Conservation (phyloP, 225 moss, liverwort and hornwort genomes). For the Takakia lepidozioides region DNA sequence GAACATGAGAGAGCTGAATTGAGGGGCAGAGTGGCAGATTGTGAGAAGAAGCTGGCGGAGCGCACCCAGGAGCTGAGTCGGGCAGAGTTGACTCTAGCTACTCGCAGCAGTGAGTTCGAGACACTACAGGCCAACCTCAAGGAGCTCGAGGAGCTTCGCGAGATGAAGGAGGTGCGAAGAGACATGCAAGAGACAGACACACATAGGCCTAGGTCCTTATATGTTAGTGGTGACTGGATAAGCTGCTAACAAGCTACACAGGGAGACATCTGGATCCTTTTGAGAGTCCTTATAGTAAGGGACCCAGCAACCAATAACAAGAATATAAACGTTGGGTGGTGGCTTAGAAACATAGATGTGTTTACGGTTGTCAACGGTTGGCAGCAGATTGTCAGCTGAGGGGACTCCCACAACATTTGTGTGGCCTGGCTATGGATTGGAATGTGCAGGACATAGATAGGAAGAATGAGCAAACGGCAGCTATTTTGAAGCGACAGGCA, state of each 20-base stretch:
- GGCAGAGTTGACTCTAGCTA: constrained; percentile 52
- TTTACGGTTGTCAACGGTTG: no score
- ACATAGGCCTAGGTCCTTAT: background rate
- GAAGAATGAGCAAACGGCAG: constrained; percentile 88
- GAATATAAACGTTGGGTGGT: no score
- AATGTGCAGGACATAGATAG: constrained; percentile 81
- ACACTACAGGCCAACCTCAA: constrained; percentile 60
- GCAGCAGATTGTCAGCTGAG: no score
- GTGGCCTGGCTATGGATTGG: no score
- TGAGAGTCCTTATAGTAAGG: no score
- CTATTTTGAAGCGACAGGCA: constrained; percentile 85
- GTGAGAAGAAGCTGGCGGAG: constrained; percentile 81
- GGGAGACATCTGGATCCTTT: no score
- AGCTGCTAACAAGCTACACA: no score
- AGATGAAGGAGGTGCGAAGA: constrained; percentile 78
- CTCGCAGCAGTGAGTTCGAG: constrained; percentile 68
- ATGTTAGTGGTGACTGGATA: no score
- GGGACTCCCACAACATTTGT: no score
- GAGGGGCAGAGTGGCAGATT: constrained; percentile 59
- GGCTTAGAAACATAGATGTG: no score
- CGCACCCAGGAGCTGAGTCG: constrained; percentile 83
- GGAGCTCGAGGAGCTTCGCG: constrained; percentile 89
- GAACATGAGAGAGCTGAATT: constrained; percentile 80
- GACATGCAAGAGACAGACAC: background rate
- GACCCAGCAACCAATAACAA: no score